Conservation (phyloP, 306 rosid species). For the Acacia acuminata region DNA sequence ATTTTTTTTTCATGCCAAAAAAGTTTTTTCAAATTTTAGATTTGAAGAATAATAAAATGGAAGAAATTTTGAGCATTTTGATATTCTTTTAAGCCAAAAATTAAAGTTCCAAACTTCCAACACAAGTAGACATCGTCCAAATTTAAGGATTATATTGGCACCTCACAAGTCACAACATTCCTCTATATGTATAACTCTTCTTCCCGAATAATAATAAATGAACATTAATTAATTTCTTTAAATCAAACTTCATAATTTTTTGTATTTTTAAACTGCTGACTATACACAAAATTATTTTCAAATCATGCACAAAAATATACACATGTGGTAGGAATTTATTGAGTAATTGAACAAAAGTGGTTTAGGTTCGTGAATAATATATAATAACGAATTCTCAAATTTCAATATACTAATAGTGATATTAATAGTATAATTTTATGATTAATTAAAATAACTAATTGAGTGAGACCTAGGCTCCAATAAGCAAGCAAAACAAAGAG, state of each 20-base stretch:
- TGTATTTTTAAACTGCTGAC: background rate
- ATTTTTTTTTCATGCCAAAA: too few species aligned
- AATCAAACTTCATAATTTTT: background rate
- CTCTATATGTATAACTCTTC: background rate
- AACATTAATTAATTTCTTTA: background rate
- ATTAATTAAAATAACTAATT: too few species aligned
- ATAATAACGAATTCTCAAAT: background rate
- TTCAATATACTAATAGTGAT: too few species aligned
- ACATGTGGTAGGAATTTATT: background rate
- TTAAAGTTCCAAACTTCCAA: background rate
- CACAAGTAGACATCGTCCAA: background rate
- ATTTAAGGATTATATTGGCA: too few species aligned
- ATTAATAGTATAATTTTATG: too few species aligned
- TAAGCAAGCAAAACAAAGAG: slow-evolving; percentile 59
- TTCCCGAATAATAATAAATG: too few species aligned
- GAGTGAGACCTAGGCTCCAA: slow-evolving; percentile 34
- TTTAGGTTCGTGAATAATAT: background rate
- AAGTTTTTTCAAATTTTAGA: too few species aligned
- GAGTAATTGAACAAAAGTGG: background rate
- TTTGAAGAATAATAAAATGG: too few species aligned
- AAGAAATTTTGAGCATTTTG: background rate
- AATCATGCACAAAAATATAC: background rate
- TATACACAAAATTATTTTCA: background rate
- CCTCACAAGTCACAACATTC: background rate
- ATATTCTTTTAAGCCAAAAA: background rate